Percentiles rank a stretch among this genome's conserved stretches.
Conservation (phyloP, 2,329 filamentous ascomycete genomes). For the Ophiostoma perfectum region DNA sequence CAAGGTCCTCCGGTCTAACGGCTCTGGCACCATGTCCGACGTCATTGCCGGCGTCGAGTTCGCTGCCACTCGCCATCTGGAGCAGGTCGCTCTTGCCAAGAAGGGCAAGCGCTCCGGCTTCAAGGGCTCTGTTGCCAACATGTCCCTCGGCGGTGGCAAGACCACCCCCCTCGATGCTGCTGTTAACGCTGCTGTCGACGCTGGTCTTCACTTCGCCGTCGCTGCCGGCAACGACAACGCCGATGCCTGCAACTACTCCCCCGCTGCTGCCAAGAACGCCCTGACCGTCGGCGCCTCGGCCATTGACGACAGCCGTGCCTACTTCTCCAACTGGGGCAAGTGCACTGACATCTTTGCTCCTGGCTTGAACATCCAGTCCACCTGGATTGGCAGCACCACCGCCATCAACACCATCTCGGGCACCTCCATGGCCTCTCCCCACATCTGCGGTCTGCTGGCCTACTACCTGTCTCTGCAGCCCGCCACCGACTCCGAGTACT, state of each 20-base stretch:
- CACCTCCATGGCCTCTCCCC: constrained; percentile 98
- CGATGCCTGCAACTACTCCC: constrained; percentile 98
- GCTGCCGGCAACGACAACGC: constrained; percentile 98
- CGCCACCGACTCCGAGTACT: constrained; percentile 80
- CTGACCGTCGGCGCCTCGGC: constrained; percentile 95
- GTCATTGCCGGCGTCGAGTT: constrained; percentile 98
- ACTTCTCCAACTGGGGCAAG: constrained; percentile 99
- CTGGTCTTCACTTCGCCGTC: constrained; percentile 94
- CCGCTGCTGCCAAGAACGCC: constrained; percentile 83
- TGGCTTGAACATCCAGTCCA: constrained; percentile 92
- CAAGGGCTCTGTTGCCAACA: constrained; percentile 99
- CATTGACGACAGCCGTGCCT: constrained; percentile 89
- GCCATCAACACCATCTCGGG: constrained; percentile 98
- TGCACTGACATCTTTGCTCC: constrained; percentile 99
- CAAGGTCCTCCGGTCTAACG: constrained; percentile 97
- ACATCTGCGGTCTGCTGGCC: constrained; percentile 91
- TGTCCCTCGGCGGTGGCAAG: constrained; percentile 98
- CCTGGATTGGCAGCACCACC: constrained; percentile 95
- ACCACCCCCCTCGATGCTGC: constrained; percentile 83
- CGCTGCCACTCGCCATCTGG: constrained; percentile 73
- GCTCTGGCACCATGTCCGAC: constrained; percentile 96
- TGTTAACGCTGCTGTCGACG: constrained; percentile 87
- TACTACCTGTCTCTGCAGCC: constrained; percentile 98
- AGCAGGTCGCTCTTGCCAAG: constrained; percentile 74
- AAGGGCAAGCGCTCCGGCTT: constrained; percentile 88